A percentile compares a stretch with the other conserved stretches of the same genome.
These are phyloP conservation scores for Colletotrichum lindemuthianum DNA, from an alignment of 2,329 filamentous ascomycete species.

Conservation along the genomic window DNA sequence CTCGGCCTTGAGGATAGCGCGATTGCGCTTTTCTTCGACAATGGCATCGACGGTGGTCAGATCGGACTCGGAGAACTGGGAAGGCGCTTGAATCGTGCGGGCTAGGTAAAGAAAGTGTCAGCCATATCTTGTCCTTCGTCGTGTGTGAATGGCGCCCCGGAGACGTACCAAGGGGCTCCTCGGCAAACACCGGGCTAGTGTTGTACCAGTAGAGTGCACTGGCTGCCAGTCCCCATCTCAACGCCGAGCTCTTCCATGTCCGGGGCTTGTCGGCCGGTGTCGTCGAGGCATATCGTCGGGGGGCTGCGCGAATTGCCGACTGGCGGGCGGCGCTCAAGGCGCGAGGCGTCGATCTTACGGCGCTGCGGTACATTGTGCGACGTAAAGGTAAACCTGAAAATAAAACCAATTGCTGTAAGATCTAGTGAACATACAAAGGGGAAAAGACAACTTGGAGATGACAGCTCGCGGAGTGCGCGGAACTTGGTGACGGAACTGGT, in stretches of 20 bases:
- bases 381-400: conserved; percentile 3
- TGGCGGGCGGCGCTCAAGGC: conserved; percentile 54
- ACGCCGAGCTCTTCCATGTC: conserved; percentile 81
- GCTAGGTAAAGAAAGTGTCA: conserved; percentile 38
- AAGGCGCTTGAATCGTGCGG: conserved; percentile 52
- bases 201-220: conserved; percentile 93
- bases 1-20: conserved; percentile 50
- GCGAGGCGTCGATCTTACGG: conserved; percentile 59
- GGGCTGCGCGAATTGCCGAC: conserved; percentile 49
- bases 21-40: conserved; percentile 69
- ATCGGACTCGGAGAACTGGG: conserved; percentile 65
- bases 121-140: conserved; percentile 1
- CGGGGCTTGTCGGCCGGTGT: conserved; percentile 72
- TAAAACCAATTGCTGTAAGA: conserved; percentile 10
- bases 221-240: conserved; percentile 79
- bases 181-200: conserved; percentile 86
- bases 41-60: conserved; percentile 74
- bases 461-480: conserved; percentile 13
- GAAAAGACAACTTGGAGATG: conserved; percentile 30
- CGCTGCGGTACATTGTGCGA: conserved; percentile 59
- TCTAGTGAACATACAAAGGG: conserved; percentile 22
- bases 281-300: conserved; percentile 65
- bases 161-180: conserved; percentile 78
- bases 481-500: conserved; percentile 19
- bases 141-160: not conserved